Evolutionary conservation across 768 basidiomycete genomes (phyloP).

Genomic region (Coprinopsis marcescibilis): DNA sequence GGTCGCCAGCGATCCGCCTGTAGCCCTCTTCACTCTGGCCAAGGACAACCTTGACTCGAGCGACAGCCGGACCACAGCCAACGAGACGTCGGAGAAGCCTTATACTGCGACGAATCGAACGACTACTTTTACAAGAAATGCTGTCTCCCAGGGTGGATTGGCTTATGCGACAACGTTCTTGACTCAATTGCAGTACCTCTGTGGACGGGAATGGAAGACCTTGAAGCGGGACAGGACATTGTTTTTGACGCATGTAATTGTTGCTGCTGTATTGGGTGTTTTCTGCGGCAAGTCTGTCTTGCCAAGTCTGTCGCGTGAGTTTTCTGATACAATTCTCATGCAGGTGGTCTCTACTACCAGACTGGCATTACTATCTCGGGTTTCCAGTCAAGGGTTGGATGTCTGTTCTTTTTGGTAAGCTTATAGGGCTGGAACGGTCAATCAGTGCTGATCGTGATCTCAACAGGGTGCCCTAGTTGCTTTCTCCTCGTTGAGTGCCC

Average conservation of each 20-base stretch:
- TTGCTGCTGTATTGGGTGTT: slow-evolving; percentile 72
- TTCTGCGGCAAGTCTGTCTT: slow-evolving; percentile 60
- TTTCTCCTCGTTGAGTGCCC: slow-evolving; percentile 84
- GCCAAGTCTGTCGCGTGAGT: background rate
- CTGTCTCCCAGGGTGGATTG: slow-evolving; percentile 13
- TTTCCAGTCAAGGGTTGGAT: slow-evolving; percentile 91
- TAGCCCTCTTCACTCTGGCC: slow-evolving; percentile 33
- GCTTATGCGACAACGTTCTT: slow-evolving; percentile 74
- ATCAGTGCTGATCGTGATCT: slow-evolving; percentile 8
- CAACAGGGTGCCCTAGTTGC: slow-evolving; percentile 80
- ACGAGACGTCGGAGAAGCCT: slow-evolving; percentile 7
- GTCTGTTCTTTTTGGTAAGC: slow-evolving; percentile 84
- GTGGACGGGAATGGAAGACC: slow-evolving; percentile 82
- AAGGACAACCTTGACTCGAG: slow-evolving; percentile 9
- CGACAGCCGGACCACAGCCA: background rate
- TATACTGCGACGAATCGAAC: too few species aligned
- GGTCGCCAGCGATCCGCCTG: slow-evolving; percentile 66
- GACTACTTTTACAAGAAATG: too few species aligned
- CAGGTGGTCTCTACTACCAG: slow-evolving; percentile 82
- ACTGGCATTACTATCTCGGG: slow-evolving; percentile 81
- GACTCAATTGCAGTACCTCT: slow-evolving; percentile 81
- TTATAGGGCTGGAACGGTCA: slow-evolving; percentile 4
- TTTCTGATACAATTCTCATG: background rate
- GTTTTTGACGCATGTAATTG: slow-evolving; percentile 70
- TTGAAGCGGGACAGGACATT: slow-evolving; percentile 76